Conservation (phyloP, 2,329 filamentous ascomycete species). For the Neospermospora avenae region DNA sequence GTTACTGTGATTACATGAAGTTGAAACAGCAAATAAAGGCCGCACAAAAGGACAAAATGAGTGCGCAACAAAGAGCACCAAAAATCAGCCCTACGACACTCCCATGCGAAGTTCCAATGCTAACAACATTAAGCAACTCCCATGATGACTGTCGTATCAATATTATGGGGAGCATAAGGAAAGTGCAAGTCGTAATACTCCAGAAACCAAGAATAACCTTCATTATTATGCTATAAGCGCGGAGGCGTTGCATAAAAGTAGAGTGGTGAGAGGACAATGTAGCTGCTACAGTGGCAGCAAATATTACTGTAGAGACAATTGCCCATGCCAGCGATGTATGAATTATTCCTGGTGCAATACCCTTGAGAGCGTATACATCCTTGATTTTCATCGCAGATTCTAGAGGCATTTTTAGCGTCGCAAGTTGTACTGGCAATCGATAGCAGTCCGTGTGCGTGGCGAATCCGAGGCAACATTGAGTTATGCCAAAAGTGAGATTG, state of each 20-base stretch:
- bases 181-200: not conserved
- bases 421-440: not conserved
- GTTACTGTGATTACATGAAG: not conserved
- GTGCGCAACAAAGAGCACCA: slow-evolving; percentile 1
- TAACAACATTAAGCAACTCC: not conserved
- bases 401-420: not conserved
- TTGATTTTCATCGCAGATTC: not conserved
- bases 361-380: not conserved
- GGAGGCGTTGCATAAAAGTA: slow-evolving; percentile 1
- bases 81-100: not conserved
- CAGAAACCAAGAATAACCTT: not conserved
- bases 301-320: slow-evolving; percentile 3
- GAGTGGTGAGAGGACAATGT: slow-evolving; percentile 1
- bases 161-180: slow-evolving; percentile 1
- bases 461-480: not conserved
- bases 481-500: not conserved
- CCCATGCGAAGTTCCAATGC: not conserved
- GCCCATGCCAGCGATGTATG: not conserved
- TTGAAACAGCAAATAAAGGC: not conserved
- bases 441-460: not conserved
- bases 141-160: not conserved
- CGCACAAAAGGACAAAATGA: not conserved
- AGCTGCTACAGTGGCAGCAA: not conserved
- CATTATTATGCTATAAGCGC: not conserved
- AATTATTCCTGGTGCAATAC: not conserved